Evolutionary conservation across 1,139 yeast genomes (phyloP).

Genomic region (Scheffersomyces stambukii): DNA sequence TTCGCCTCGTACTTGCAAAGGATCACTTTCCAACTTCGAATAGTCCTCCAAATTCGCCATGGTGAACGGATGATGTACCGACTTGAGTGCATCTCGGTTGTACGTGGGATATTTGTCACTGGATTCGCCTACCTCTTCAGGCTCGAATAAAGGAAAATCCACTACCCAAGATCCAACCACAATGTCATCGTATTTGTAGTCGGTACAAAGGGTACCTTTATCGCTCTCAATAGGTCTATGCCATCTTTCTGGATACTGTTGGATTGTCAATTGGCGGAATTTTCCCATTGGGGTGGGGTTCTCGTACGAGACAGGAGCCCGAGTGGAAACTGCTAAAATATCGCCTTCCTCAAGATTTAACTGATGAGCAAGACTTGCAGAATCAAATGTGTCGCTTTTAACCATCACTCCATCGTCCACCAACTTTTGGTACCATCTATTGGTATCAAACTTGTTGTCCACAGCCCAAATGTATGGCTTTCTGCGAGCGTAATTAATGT

Average conservation of each 20-base stretch:
- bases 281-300: constrained; percentile 95
- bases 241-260: constrained; percentile 49
- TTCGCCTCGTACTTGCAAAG: constrained; percentile 76
- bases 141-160: constrained; percentile 88
- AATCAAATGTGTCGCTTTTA: constrained; percentile 13
- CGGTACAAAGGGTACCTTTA: constrained; percentile 13
- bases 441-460: constrained; percentile 29
- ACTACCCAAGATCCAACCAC: constrained; percentile 83
- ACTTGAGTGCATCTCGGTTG: constrained; percentile 41
- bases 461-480: constrained; percentile 57
- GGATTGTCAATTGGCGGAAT: constrained; percentile 69
- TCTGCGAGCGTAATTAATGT: constrained; percentile 50
- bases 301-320: constrained; percentile 69
- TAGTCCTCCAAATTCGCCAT: constrained; percentile 79
- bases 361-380: constrained; percentile 18
- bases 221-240: constrained; percentile 32
- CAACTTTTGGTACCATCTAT: constrained; percentile 40
- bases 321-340: constrained; percentile 66
- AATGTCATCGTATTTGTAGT: constrained; percentile 19
- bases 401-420: constrained; percentile 27
- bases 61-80: constrained; percentile 97
- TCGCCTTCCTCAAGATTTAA: constrained; percentile 63
- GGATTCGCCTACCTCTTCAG: constrained; percentile 46
- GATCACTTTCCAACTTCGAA: constrained; percentile 46
- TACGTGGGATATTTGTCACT: constrained; percentile 57